These are phyloP conservation scores for Zasmidium citrigriseum DNA, from an alignment of 2,329 filamentous ascomycete genomes.

Conservation along the genomic window DNA sequence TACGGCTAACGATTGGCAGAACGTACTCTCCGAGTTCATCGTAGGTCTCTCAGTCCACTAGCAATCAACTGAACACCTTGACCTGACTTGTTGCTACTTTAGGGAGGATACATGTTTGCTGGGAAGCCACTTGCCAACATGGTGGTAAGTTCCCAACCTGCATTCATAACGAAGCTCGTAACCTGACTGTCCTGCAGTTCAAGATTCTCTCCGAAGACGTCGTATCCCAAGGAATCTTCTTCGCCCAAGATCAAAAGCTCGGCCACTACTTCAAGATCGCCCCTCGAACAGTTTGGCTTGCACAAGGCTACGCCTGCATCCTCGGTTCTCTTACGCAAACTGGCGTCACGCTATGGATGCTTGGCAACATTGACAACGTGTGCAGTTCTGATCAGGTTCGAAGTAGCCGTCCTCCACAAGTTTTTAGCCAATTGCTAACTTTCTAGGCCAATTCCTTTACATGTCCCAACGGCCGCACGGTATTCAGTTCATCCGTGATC, in stretches of 20 bases:
- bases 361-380: conserved; percentile 41
- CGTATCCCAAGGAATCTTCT: conserved; percentile 33
- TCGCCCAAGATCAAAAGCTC: conserved; percentile 39
- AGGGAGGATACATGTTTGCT: conserved; percentile 50
- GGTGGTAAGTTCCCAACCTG: conserved; percentile 8
- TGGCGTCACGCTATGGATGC: conserved; percentile 52
- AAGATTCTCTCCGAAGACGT: conserved; percentile 36
- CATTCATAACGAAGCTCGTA: too few relatives aligned
- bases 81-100: too few relatives aligned
- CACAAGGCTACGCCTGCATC: conserved; percentile 46
- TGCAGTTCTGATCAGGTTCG: conserved; percentile 12
- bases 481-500: conserved; percentile 45
- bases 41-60: not conserved
- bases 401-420: too few relatives aligned
- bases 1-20: conserved; percentile 6
- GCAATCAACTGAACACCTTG: too few relatives aligned
- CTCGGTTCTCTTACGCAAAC: conserved; percentile 45
- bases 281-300: conserved; percentile 48
- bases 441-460: conserved; percentile 50
- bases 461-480: conserved; percentile 48
- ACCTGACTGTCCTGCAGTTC: conserved; percentile 12
- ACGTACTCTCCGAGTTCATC: conserved; percentile 50
- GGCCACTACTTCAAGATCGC: conserved; percentile 42
- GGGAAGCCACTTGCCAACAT: conserved; percentile 40
- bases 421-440: too few relatives aligned